Conservation (phyloP, 192 early-diverging fungal species). For the Oehlia diaphana region DNA sequence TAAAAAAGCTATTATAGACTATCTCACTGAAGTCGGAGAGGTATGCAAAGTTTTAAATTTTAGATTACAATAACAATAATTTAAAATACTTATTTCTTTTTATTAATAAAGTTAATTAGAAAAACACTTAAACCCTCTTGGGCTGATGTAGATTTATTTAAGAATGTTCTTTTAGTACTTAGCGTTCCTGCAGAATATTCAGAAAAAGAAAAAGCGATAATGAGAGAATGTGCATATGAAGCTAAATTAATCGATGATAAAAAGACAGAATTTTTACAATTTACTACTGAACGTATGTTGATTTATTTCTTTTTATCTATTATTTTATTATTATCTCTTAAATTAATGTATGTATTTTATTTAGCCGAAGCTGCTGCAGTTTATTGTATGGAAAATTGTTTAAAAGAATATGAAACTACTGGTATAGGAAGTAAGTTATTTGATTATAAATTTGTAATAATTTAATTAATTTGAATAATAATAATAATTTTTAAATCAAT, state of each 20-base stretch:
- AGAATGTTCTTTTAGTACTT: neutral
- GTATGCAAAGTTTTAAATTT: neutral
- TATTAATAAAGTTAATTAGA: slow-evolving; percentile 5
- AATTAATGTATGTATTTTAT: neutral
- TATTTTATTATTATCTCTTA: neutral
- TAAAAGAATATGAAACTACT: neutral
- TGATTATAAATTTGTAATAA: too few species aligned
- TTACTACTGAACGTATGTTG: slow-evolving; percentile 24
- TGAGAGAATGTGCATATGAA: neutral
- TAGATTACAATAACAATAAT: too few species aligned
- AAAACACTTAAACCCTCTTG: neutral
- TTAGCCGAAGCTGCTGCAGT: slow-evolving; percentile 23
- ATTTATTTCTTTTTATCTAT: neutral
- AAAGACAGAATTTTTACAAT: neutral
- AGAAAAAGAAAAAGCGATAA: slow-evolving; percentile 5
- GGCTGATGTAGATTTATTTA: neutral
- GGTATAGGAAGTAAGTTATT: neutral
- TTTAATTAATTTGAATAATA: too few species aligned
- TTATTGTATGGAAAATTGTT: neutral
- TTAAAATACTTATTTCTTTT: too few species aligned
- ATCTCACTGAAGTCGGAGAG: slow-evolving; percentile 14
- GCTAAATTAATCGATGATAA: neutral
- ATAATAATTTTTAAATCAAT: too few species aligned
- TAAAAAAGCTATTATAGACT: slow-evolving; percentile 22
- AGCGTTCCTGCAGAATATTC: slow-evolving; percentile 14